Base-by-base conservation (phyloP, 2,329 filamentous ascomycete genomes). In the Rhynchosporium agropyri region DNA sequence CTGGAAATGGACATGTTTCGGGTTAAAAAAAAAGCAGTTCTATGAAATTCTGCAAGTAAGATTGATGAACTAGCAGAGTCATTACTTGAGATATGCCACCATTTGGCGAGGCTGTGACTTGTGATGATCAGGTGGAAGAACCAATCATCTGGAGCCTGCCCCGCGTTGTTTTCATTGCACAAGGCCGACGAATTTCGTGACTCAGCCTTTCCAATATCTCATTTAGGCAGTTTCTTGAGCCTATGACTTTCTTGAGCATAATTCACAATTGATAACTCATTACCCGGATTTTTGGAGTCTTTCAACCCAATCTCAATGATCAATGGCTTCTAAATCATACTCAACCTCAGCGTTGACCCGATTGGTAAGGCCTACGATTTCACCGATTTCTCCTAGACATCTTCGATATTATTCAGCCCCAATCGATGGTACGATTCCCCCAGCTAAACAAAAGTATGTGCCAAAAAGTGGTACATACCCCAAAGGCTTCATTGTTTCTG, bases 381-480 rank as follows among this genome's bases (percentile, higher is more conserved):
- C 59, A n/a, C 68, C 70, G 63, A 62, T 62, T 36, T 63, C 64
- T 33, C 50, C 63, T 12, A 66, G 38, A 33, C 51, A 62, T 29
- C 38, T 63, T 45, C 81, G 84, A 63, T 73, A 74, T 67, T 89
- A 89, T 72, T 85, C 86, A 55, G 85, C 84, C 20, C 84, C 85
- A 2, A 78, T 81, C 58, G 80, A 82, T 69, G 80, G 81, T 60
- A 76, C 79, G 40, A 81, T 96, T 63, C 92, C 93, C 1, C 83
- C 84, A 15, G 85, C 89, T 63, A 99, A 98, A 81, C 85, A 89
- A 76, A 96, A 96, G 77, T 97, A 96, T 77, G 86, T 98, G 58
- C 93, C 95, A 8, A 88, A 85, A 0, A 85, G 83, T 48, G 95
- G 94, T 67, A 91, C 87, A 26, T 98, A 98, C 73, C 95, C 95